phyloP scores from a whole-genome alignment of 2,329 filamentous ascomycete species.

The Phialocephala subalpina region DNA sequence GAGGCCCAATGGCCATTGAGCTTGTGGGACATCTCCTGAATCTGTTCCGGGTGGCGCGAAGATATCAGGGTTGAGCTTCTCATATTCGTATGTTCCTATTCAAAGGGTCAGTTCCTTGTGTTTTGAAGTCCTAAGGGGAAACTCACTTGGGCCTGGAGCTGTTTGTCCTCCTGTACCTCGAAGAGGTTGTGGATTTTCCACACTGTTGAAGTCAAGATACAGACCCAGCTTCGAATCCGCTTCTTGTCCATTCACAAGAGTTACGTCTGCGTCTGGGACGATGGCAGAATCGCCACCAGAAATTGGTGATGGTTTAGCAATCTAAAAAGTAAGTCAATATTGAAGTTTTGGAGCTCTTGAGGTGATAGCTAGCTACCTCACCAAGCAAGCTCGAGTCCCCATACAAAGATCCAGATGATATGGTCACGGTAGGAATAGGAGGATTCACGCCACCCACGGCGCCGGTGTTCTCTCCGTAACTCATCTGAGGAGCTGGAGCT shows the following conservation, averaged over 20 bases:
- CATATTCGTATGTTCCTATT: slow-evolving; percentile 53
- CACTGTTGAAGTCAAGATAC: slow-evolving; percentile 61
- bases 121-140: too few relatives aligned
- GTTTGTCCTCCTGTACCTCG: slow-evolving; percentile 56
- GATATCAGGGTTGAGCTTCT: slow-evolving; percentile 62
- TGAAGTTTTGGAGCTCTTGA: too few relatives aligned
- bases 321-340: slow-evolving; percentile 48
- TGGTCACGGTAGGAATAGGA: slow-evolving; percentile 49
- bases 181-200: slow-evolving; percentile 61
- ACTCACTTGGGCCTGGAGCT: slow-evolving; percentile 55
- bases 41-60: slow-evolving; percentile 63
- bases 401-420: slow-evolving; percentile 34
- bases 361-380: neutral
- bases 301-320: slow-evolving; percentile 48
- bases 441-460: slow-evolving; percentile 51
- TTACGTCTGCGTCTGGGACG: slow-evolving; percentile 47
- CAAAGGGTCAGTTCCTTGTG: neutral
- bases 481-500: slow-evolving; percentile 42
- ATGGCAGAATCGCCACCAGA: slow-evolving; percentile 49
- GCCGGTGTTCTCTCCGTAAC: slow-evolving; percentile 52
- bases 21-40: slow-evolving; percentile 53
- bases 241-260: slow-evolving; percentile 59
- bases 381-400: neutral
- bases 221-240: slow-evolving; percentile 57
- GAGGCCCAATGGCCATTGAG: slow-evolving; percentile 63